These are phyloP conservation scores for Saccharum officinarum DNA, from an alignment of 176 grass and related monocot species.

Conservation along the genomic window DNA sequence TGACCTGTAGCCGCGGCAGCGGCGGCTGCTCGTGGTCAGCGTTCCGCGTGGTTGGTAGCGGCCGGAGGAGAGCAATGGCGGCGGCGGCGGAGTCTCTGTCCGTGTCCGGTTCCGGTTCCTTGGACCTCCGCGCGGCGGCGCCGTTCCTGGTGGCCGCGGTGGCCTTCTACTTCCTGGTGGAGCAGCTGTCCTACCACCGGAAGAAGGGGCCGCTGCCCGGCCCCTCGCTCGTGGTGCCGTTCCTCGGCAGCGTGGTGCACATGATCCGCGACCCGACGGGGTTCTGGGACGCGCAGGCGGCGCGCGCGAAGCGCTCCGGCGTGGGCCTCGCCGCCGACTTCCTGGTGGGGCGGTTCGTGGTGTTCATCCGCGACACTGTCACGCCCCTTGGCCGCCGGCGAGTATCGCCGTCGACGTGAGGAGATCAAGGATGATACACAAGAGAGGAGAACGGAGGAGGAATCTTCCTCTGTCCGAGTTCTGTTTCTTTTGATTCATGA, in stretches of 20 bases:
- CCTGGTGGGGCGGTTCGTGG: slow-evolving; percentile 63
- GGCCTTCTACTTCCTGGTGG: slow-evolving; percentile 42
- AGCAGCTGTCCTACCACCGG: slow-evolving; percentile 74
- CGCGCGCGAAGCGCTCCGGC: slow-evolving; percentile 50
- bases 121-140: slow-evolving; percentile 34
- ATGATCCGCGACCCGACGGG: slow-evolving; percentile 58
- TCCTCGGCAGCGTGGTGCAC: slow-evolving; percentile 53
- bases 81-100: not conserved
- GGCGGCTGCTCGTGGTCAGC: no score
- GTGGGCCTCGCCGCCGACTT: slow-evolving; percentile 63
- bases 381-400: no score
- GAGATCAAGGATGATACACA: no score
- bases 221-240: slow-evolving; percentile 61
- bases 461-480: no score
- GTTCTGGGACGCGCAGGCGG: slow-evolving; percentile 67
- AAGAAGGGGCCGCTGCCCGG: slow-evolving; percentile 67
- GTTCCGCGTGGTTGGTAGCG: not conserved
- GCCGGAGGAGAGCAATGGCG: not conserved
- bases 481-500: no score
- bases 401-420: no score
- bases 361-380: slow-evolving; percentile 80
- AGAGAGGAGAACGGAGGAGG: no score
- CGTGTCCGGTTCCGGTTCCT: not conserved
- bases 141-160: slow-evolving; percentile 44
- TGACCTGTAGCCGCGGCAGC: no score